A percentile compares a stretch with the other conserved stretches of the same genome.
Conservation (phyloP, 140 eudicot genomes). For the Cichorium intybus region DNA sequence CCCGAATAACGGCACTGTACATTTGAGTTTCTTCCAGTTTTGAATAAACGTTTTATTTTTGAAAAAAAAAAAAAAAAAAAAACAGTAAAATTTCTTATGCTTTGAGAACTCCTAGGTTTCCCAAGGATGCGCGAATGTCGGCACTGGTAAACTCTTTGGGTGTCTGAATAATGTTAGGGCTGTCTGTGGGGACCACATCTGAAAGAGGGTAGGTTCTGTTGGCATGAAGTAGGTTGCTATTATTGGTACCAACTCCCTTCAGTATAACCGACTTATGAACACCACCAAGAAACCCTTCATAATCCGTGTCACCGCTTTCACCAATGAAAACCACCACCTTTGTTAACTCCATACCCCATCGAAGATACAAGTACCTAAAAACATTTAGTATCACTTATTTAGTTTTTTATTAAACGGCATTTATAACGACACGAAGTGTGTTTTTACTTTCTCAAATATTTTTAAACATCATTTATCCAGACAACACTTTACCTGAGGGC, state of each 20-base stretch:
- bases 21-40: constrained; percentile 5
- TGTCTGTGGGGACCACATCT: constrained; percentile 60
- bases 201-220: constrained; percentile 85
- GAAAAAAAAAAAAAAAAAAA: constrained; percentile 1
- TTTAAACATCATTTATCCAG: not conserved
- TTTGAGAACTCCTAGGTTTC: constrained; percentile 48
- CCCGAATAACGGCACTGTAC: constrained; percentile 18
- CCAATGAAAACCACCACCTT: constrained; percentile 87
- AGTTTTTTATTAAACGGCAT: not conserved
- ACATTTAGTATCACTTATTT: not conserved
- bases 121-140: constrained; percentile 51
- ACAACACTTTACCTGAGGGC: constrained; percentile 68
- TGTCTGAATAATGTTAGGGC: constrained; percentile 63
- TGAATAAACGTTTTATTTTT: not conserved
- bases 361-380: constrained; percentile 85
- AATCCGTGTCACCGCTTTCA: constrained; percentile 93
- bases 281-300: constrained; percentile 83
- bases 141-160: constrained; percentile 43
- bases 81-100: constrained; percentile 22
- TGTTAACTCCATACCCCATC: constrained; percentile 92
- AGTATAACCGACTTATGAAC: constrained; percentile 72
- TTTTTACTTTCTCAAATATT: too few relatives aligned
- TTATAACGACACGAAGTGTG: not conserved
- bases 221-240: constrained; percentile 58
- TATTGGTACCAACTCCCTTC: constrained; percentile 58